Conservation (phyloP, 345 rosid genomes). For the Eucalyptus urophylla region DNA sequence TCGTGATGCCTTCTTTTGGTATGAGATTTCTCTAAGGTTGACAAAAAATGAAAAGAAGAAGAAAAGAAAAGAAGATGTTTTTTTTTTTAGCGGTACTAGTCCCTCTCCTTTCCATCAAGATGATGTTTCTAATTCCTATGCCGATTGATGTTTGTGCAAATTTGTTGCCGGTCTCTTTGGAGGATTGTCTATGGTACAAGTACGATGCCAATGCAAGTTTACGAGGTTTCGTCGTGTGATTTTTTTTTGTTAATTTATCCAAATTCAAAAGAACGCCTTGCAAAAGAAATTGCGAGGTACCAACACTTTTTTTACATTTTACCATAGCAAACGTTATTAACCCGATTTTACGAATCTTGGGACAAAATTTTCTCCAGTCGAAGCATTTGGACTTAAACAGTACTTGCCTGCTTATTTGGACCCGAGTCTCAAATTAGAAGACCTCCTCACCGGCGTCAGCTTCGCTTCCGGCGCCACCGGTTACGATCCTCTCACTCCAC, state of each 20-base stretch:
- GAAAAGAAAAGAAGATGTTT: too few relatives aligned
- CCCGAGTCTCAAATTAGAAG: constrained; percentile 24
- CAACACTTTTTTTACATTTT: background rate
- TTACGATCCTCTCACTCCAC: constrained; percentile 40
- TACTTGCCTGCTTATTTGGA: constrained; percentile 47
- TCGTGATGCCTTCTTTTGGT: too few relatives aligned
- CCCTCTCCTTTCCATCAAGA: too few relatives aligned
- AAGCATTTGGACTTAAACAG: constrained; percentile 30
- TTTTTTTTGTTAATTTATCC: background rate
- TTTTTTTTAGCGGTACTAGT: too few relatives aligned
- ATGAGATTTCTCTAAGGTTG: too few relatives aligned
- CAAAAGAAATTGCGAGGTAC: background rate
- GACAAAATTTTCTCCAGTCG: constrained; percentile 7
- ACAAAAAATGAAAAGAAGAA: too few relatives aligned
- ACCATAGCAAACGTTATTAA: background rate
- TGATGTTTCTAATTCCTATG: background rate
- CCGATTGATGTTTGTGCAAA: background rate
- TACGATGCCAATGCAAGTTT: background rate
- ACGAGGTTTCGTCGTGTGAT: background rate
- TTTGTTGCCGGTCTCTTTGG: background rate
- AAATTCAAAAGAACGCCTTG: background rate
- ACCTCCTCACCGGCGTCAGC: constrained; percentile 52
- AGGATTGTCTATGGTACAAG: background rate
- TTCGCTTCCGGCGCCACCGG: constrained; percentile 56
- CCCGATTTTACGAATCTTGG: too few relatives aligned